Evolutionary conservation across 163 green algal species (phyloP), one percentile per base, ranked within the genome.

Genomic region (Scenedesmus sp.): DNA sequence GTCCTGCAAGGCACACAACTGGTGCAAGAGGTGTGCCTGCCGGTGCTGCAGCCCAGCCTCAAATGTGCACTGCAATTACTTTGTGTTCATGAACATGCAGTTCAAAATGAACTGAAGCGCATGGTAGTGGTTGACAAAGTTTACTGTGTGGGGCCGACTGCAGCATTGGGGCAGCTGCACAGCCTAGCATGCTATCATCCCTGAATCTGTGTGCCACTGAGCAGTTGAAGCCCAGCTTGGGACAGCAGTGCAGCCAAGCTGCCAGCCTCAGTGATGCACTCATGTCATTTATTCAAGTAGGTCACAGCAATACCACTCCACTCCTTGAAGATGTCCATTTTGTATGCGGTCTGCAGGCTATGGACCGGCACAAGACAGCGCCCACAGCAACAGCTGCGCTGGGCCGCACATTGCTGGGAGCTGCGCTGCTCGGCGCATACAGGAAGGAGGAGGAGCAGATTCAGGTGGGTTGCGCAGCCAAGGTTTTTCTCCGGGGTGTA

Each of bases 331-430:
- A 65, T 2, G 15, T 7, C 26, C 15, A 30, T 13, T 65, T 30
- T 30, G 15, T 3, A 30, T 6, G 15, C 59, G 9, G n/a, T 18
- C 10, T 37, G 59, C 86, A 95, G 91, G 94, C 94, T 15, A 85
- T 85, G 49, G 51, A n/a, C 26, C 89, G 92, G 6, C 93, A 94
- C 85, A 90, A 78, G n/a, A 97, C 96, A 35, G 95, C 96, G 16
- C 96, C 97, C 53, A 99, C 97, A 42, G 96, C 97, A 10, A 97
- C 94, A 81, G 97, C 96, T 15, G 98, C 98, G 65, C 90, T 99
- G 26, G 98, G 98, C 0, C 91, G 98, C 13, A 93, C 96, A 0
- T 91, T 99, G 40, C 91, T 99, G 53, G 97, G 96, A 20, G 96
- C 96, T 13, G 84, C 99, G 61, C 94, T 99, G 3, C 96, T 99